phyloP scores from a whole-genome alignment of 2,329 filamentous ascomycete species.

The Eutypella sp. region DNA sequence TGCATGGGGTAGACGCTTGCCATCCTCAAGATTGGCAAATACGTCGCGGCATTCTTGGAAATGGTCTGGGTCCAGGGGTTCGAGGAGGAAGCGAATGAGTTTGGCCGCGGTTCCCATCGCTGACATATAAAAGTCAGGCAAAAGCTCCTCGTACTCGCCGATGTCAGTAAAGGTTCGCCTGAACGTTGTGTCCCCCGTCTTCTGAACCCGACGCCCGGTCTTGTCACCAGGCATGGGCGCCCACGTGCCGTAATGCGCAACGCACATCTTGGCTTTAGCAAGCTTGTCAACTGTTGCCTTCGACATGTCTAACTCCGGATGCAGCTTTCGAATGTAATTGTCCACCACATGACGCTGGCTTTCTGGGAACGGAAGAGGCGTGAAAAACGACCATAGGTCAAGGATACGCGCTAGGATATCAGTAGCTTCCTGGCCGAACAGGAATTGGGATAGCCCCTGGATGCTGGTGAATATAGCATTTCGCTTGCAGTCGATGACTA shows the following conservation, averaged over 20 bases:
- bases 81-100: conserved; percentile 2
- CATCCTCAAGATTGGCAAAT: neutral
- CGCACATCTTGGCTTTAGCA: conserved; percentile 7
- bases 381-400: conserved; percentile 8
- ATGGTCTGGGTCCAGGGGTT: conserved; percentile 1
- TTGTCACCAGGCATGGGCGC: neutral
- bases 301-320: conserved; percentile 11
- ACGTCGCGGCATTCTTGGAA: conserved; percentile 1
- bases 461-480: conserved; percentile 9
- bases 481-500: conserved; percentile 5
- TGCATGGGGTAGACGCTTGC: neutral
- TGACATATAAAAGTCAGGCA: conserved; percentile 2
- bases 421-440: conserved; percentile 3
- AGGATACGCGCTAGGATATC: neutral
- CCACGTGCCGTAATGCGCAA: conserved; percentile 11
- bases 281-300: conserved; percentile 6
- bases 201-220: neutral
- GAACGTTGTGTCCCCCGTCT: neutral
- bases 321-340: conserved; percentile 6
- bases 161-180: neutral
- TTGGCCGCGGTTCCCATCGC: conserved; percentile 1
- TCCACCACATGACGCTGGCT: conserved; percentile 8
- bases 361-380: conserved; percentile 5
- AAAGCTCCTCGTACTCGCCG: neutral
- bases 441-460: conserved; percentile 5